These are phyloP conservation scores for Saposhnikovia divaricata DNA, from an alignment of 129 eudicot genomes.

Conservation along the genomic window DNA sequence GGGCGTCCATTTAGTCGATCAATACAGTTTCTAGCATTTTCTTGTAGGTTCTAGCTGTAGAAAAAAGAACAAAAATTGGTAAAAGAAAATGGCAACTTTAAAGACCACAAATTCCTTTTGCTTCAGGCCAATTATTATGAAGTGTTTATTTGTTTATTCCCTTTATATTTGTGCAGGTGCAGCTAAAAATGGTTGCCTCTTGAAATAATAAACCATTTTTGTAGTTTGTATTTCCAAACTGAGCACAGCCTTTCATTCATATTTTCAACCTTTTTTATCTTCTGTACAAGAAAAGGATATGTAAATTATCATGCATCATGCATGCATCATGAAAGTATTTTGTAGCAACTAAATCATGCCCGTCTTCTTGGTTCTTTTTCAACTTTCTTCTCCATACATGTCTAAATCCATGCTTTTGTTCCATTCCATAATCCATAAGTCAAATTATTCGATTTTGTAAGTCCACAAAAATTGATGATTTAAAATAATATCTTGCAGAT, in stretches of 20 bases:
- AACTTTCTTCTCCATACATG: constrained; percentile 9
- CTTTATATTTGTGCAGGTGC: background rate
- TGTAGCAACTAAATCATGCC: constrained; percentile 6
- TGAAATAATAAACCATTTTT: background rate
- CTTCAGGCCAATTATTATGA: background rate
- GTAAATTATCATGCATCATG: too few species aligned
- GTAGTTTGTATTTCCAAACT: background rate
- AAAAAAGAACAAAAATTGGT: background rate
- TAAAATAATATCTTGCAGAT: background rate
- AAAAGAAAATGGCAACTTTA: background rate
- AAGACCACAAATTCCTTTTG: background rate
- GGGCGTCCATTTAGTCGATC: too few species aligned
- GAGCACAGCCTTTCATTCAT: constrained; percentile 15
- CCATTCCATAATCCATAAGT: background rate
- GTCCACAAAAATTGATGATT: background rate
- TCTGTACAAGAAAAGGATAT: too few species aligned
- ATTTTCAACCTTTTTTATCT: constrained; percentile 1
- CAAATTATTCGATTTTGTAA: background rate
- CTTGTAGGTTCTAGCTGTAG: background rate
- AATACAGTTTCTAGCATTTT: background rate
- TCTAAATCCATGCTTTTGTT: constrained; percentile 14
- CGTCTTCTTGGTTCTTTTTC: constrained; percentile 5
- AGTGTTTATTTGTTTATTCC: background rate
- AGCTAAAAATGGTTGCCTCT: constrained; percentile 6
- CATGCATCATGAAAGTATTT: background rate